Evolutionary conservation across 805 yeast species (phyloP), one percentile per base, ranked within the genome.

Genomic region (Wickerhamiella bombiphila): DNA sequence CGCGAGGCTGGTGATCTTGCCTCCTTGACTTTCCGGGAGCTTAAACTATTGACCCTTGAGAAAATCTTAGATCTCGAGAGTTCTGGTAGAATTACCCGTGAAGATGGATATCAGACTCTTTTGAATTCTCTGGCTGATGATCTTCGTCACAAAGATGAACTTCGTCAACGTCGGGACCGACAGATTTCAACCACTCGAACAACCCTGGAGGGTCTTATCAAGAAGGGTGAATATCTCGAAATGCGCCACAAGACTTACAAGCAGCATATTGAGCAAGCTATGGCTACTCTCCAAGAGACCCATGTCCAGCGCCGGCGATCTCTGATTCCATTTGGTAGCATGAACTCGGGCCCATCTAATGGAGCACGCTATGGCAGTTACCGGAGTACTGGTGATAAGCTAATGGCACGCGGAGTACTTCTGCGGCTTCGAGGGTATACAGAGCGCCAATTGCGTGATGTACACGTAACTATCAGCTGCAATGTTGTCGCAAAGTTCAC

Each of bases 121-220:
- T 58, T 91, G 41, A 83, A 85, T 51, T 82, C 80, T 44, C 76
- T 91, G 43, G 93, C 95, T 0, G 59, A 68, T 38, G 96, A 88
- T 45, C 82, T 91, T 45, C 51, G 60, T 43, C 68, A 72, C 39
- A 73, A 73, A 42, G 64, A 65, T 37, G 68, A 69, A 43, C 66
- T 70, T 16, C 60, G 76, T 32, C 44, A 63, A n/a, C 57, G 64
- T 29, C 59, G 74, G 18, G 53, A 56, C 37, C 60, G 62, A 28
- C 76, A 72, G 43, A 53, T 73, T 39, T 55, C 58, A 16, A 53
- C 61, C 16, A 64, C 72, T 4, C 54, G 59, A 17, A 63, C 61
- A 24, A 69, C 76, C 0, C 42, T 73, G 39, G 52, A 53, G 3
- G 54, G 64, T 37, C 50, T 74, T 29, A 54, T 55, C n/a, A 68